Percentiles rank a stretch among this genome's conserved stretches.
Conservation (phyloP, 2,329 filamentous ascomycete species). For the Uncinocarpus reesii region DNA sequence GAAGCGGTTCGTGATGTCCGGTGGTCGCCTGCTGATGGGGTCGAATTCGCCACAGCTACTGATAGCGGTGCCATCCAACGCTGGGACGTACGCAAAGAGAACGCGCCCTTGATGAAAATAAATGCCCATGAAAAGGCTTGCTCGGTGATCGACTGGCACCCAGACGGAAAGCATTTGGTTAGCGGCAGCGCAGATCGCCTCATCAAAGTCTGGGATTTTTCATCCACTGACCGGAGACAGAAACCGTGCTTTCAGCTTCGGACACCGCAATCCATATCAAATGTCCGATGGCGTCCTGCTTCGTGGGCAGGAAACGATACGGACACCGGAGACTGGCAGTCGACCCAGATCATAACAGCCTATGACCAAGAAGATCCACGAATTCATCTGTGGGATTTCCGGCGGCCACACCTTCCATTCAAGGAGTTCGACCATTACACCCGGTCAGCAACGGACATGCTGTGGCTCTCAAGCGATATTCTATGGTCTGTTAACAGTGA, state of each 20-base stretch:
- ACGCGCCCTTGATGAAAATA: conserved; percentile 49
- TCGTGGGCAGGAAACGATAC: conserved; percentile 45
- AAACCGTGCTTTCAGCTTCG: conserved; percentile 50
- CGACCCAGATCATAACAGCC: conserved; percentile 52
- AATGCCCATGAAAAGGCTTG: conserved; percentile 52
- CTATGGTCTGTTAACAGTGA: conserved; percentile 55
- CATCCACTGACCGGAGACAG: conserved; percentile 45
- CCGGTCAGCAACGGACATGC: conserved; percentile 47
- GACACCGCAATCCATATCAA: conserved; percentile 51
- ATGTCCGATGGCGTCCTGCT: conserved; percentile 53
- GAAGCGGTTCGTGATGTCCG: conserved; percentile 54
- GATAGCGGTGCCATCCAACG: conserved; percentile 54
- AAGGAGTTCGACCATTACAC: conserved; percentile 49
- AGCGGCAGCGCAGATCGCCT: conserved; percentile 54
- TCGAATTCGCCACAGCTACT: conserved; percentile 54
- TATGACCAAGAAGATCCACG: conserved; percentile 53
- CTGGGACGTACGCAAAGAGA: conserved; percentile 53
- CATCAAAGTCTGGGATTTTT: conserved; percentile 56
- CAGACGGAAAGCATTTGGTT: conserved; percentile 54
- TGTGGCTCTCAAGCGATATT: conserved; percentile 55
- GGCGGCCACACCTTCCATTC: conserved; percentile 52
- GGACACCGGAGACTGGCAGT: conserved; percentile 47
- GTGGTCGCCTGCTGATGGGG: conserved; percentile 54
- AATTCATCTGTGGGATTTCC: conserved; percentile 56
- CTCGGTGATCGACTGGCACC: conserved; percentile 57